These are phyloP conservation scores for Ottelia alismoides DNA, from an alignment of 106 monocot genomes.

Conservation along the genomic window DNA sequence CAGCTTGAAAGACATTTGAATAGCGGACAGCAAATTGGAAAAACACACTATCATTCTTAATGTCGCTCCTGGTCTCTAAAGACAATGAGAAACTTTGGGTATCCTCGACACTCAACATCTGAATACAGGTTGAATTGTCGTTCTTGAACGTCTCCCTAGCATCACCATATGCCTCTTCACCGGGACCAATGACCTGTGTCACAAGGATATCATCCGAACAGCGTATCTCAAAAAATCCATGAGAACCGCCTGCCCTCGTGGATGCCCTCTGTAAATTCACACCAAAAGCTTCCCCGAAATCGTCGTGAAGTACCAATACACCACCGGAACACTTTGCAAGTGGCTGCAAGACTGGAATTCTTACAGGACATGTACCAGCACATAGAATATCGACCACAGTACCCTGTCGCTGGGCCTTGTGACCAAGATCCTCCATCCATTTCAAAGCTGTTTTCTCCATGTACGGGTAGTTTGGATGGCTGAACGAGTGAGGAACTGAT, in stretches of 20 bases:
- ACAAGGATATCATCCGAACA: constrained; percentile 94
- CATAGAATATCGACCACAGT: constrained; percentile 80
- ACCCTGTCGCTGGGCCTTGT: constrained; percentile 47
- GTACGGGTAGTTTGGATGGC: constrained; percentile 93
- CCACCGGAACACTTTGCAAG: constrained; percentile 91
- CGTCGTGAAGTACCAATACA: constrained; percentile 88
- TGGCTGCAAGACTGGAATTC: constrained; percentile 81
- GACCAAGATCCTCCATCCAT: constrained; percentile 92
- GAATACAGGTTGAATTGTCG: constrained; percentile 65
- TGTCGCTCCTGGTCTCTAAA: constrained; percentile 78
- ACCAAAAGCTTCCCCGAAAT: constrained; percentile 99
- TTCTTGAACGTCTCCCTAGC: constrained; percentile 86
- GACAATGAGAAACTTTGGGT: constrained; percentile 84
- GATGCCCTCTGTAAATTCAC: constrained; percentile 96
- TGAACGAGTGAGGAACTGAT: constrained; percentile 80
- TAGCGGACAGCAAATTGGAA: constrained; percentile 89
- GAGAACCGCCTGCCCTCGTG: constrained; percentile 70
- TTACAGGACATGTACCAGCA: constrained; percentile 86
- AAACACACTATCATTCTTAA: constrained; percentile 60
- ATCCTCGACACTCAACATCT: constrained; percentile 94
- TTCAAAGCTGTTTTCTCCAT: constrained; percentile 86
- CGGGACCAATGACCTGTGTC: constrained; percentile 94
- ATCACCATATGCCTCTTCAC: constrained; percentile 81
- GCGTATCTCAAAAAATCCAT: constrained; percentile 87
- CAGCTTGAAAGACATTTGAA: constrained; percentile 72